A percentile compares a stretch with the other conserved stretches of the same genome.
These are phyloP conservation scores for Taphrina flavorubra DNA, from an alignment of 1,139 yeast genomes.

Conservation along the genomic window DNA sequence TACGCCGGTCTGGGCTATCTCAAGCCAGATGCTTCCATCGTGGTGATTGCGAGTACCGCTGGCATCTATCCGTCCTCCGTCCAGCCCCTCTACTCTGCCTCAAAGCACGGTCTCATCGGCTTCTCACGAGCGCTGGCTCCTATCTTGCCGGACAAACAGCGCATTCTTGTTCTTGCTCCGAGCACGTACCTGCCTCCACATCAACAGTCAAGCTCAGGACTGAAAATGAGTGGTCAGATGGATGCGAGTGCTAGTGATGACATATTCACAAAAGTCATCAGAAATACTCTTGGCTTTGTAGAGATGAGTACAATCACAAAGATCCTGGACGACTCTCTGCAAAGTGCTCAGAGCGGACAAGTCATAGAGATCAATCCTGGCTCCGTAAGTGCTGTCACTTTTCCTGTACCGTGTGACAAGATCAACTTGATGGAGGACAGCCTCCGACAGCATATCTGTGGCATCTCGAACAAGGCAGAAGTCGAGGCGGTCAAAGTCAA, in stretches of 20 bases:
- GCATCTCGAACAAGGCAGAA: neutral
- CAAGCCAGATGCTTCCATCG: conserved; percentile 11
- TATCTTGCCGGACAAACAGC: conserved; percentile 8
- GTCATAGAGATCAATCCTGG: conserved; percentile 31
- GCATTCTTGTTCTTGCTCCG: conserved; percentile 37
- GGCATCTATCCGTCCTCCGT: conserved; percentile 39
- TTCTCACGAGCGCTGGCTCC: conserved; percentile 33
- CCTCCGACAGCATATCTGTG: conserved; percentile 19
- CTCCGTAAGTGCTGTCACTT: neutral
- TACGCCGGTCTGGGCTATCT: conserved; percentile 20
- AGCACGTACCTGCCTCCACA: conserved; percentile 39
- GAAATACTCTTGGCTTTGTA: conserved; percentile 37
- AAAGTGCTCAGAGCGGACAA: conserved; percentile 10
- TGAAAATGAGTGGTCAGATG: conserved; percentile 15
- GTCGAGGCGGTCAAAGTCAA: neutral
- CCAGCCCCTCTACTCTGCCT: conserved; percentile 36
- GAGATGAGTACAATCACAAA: conserved; percentile 22
- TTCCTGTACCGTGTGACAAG: conserved; percentile 18
- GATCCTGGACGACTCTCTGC: conserved; percentile 18
- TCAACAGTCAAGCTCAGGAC: conserved; percentile 7
- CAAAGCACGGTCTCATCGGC: conserved; percentile 35
- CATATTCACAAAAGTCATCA: conserved; percentile 29
- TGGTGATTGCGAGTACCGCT: conserved; percentile 30
- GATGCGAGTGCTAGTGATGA: conserved; percentile 7
- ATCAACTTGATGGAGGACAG: conserved; percentile 28